Evolutionary conservation across 2,329 filamentous ascomycete species (phyloP).

Genomic region (Diaporthe sp.): DNA sequence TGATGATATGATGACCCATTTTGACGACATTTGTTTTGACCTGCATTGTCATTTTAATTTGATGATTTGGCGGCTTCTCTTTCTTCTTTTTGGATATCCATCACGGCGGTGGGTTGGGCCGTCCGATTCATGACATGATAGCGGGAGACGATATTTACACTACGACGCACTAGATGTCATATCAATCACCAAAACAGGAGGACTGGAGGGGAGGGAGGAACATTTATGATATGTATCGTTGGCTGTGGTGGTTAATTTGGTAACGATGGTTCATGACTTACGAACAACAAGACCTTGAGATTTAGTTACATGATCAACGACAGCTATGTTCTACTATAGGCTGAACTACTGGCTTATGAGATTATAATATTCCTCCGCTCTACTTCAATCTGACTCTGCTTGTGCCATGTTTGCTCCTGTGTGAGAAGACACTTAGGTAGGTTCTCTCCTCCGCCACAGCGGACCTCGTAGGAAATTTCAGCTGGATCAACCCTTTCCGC

Average conservation of each 20-base stretch:
- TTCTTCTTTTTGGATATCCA: slow-evolving; percentile 24
- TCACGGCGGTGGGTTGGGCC: slow-evolving; percentile 3
- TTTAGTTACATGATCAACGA: slow-evolving; percentile 1
- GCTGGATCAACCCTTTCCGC: too few species aligned
- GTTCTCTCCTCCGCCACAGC: background rate
- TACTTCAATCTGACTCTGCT: background rate
- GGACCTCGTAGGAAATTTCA: too few species aligned
- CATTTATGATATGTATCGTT: background rate
- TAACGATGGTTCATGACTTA: slow-evolving; percentile 23
- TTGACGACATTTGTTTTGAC: slow-evolving; percentile 3
- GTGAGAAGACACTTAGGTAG: too few species aligned
- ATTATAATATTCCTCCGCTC: background rate
- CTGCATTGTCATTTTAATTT: background rate
- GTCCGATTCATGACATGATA: slow-evolving; percentile 13
- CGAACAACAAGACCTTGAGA: slow-evolving; percentile 5
- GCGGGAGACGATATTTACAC: slow-evolving; percentile 11
- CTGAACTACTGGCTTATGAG: background rate
- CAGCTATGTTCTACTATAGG: background rate
- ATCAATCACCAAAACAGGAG: slow-evolving; percentile 13
- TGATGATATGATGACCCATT: slow-evolving; percentile 19
- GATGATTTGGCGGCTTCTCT: background rate
- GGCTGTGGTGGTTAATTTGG: slow-evolving; percentile 2
- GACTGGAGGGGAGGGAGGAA: background rate
- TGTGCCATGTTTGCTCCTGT: background rate
- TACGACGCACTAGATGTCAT: slow-evolving; percentile 19